Conservation (phyloP, 2,329 filamentous ascomycete species). For the Dactylellina haptotyla region DNA sequence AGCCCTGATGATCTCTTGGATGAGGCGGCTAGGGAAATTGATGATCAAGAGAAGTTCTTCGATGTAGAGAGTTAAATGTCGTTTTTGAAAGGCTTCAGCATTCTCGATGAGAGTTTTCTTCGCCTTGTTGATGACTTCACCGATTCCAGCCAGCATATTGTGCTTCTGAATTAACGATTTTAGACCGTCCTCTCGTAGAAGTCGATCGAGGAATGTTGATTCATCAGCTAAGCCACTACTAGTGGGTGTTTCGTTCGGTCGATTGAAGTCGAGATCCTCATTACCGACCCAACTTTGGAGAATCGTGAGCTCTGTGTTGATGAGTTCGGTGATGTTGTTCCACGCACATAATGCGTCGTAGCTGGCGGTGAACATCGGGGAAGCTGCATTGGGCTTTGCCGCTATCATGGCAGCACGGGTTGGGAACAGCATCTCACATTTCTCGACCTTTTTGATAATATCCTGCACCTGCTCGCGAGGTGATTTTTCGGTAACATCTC, state of each 20-base stretch:
- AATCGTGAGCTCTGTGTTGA: constrained; percentile 92
- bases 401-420: constrained; percentile 78
- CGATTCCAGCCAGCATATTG: constrained; percentile 86
- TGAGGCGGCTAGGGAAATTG: constrained; percentile 94
- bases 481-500: constrained; percentile 88
- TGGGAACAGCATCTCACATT: constrained; percentile 84
- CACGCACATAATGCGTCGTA: constrained; percentile 91
- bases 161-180: constrained; percentile 84
- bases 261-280: constrained; percentile 88
- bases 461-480: constrained; percentile 89
- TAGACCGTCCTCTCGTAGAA: constrained; percentile 94
- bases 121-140: constrained; percentile 88
- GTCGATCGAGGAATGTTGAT: constrained; percentile 89
- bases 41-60: constrained; percentile 95
- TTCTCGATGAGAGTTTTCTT: constrained; percentile 91
- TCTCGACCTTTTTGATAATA: constrained; percentile 88
- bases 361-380: constrained; percentile 79
- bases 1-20: constrained; percentile 95
- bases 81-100: constrained; percentile 81
- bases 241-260: constrained; percentile 75
- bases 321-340: constrained; percentile 96
- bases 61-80: constrained; percentile 93
- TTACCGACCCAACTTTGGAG: constrained; percentile 97
- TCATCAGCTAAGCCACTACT: constrained; percentile 82
- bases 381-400: constrained; percentile 80